Evolutionary conservation across 106 monocot genomes (phyloP).

Genomic region (Acorus gramineus): DNA sequence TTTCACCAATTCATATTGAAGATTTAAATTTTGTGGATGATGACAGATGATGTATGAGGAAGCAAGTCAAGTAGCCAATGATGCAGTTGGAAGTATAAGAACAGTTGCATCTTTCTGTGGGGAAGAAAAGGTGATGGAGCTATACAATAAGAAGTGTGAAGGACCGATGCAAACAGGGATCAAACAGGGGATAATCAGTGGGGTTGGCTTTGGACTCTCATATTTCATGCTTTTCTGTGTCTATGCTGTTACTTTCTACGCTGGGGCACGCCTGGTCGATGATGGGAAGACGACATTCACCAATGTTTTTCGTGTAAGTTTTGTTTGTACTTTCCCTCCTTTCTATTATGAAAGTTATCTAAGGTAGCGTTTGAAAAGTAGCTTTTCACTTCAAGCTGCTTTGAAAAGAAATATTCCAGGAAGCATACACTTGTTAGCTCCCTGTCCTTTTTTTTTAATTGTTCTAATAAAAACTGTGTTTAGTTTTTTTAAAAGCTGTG

Average conservation of each 20-base stretch:
- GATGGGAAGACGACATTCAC: slow-evolving; percentile 15
- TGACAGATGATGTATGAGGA: neutral
- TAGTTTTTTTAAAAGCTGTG: too few species aligned
- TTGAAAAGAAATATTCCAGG: too few species aligned
- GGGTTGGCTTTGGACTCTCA: slow-evolving; percentile 23
- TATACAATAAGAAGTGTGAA: slow-evolving; percentile 24
- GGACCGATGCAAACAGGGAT: slow-evolving; percentile 12
- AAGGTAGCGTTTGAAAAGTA: too few species aligned
- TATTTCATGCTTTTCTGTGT: slow-evolving; percentile 19
- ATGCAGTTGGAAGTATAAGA: slow-evolving; percentile 7
- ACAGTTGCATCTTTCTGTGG: slow-evolving; percentile 6
- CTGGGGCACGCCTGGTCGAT: slow-evolving; percentile 16
- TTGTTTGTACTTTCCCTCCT: neutral
- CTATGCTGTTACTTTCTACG: slow-evolving; percentile 18
- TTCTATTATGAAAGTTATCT: too few species aligned
- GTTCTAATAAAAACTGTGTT: too few species aligned
- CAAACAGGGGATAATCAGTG: slow-evolving; percentile 15
- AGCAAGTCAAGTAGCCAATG: neutral
- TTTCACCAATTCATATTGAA: too few species aligned
- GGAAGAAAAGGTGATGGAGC: slow-evolving; percentile 24
- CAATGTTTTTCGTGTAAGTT: slow-evolving; percentile 11
- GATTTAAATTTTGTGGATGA: neutral
- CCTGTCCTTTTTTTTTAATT: too few species aligned
- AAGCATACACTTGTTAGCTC: too few species aligned
- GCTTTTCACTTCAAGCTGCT: too few species aligned